A percentile compares a stretch with the other conserved stretches of the same genome.
Conservation (phyloP, 805 yeast genomes). For the Schizosaccharomyces octosporus region DNA sequence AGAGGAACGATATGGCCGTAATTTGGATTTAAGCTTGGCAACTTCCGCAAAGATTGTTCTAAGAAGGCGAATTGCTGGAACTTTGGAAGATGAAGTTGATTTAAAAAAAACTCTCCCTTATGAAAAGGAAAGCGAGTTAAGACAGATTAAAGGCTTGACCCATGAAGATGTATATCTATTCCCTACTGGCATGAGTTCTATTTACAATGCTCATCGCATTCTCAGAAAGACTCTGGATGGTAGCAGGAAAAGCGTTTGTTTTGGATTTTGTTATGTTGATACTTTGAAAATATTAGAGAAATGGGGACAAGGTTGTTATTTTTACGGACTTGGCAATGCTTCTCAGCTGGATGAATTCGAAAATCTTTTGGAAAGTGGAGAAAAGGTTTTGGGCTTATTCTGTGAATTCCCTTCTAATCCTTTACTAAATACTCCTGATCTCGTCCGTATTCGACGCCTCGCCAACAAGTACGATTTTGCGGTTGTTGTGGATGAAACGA, state of each 20-base stretch:
- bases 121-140: constrained; percentile 5
- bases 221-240: constrained; percentile 1
- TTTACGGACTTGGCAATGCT: constrained; percentile 65
- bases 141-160: constrained; percentile 12
- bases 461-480: constrained; percentile 50
- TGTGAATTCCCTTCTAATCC: constrained; percentile 94
- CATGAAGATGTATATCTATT: constrained; percentile 57
- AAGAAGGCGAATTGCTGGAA: constrained; percentile 48
- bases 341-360: constrained; percentile 39
- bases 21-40: constrained; percentile 53
- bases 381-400: constrained; percentile 48
- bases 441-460: constrained; percentile 35
- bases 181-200: constrained; percentile 84
- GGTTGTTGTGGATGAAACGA: constrained; percentile 79
- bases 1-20: constrained; percentile 80
- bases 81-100: constrained; percentile 21
- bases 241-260: constrained; percentile 49
- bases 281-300: constrained; percentile 64
- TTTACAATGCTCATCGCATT: constrained; percentile 49
- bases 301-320: constrained; percentile 79
- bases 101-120: constrained; percentile 6
- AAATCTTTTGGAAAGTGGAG: constrained; percentile 31
- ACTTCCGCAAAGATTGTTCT: constrained; percentile 53
- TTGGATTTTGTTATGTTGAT: constrained; percentile 91
- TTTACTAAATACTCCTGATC: constrained; percentile 61